phyloP scores from a whole-genome alignment of 768 basidiomycete species.

The Leccinum incarnatum region DNA sequence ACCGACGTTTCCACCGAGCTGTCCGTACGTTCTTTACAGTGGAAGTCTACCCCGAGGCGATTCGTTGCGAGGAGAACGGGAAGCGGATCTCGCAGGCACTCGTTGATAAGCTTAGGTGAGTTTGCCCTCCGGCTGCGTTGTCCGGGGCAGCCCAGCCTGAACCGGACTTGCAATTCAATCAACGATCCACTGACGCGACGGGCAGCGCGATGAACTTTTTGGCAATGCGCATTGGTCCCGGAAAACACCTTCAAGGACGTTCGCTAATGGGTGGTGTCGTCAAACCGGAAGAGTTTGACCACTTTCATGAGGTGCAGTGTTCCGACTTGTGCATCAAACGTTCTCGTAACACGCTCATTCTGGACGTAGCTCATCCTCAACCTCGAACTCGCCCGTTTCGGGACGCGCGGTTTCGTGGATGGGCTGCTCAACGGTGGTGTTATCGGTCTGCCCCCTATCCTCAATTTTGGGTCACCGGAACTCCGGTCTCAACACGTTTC shows the following conservation, averaged over 20 bases:
- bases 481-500: slow-evolving; percentile 69
- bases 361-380: slow-evolving; percentile 64
- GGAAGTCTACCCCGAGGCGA: slow-evolving; percentile 72
- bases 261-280: slow-evolving; percentile 78
- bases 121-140: slow-evolving; percentile 1
- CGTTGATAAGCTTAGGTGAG: slow-evolving; percentile 79
- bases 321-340: background rate
- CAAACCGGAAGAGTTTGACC: slow-evolving; percentile 85
- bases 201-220: slow-evolving; percentile 60
- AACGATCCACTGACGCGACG: background rate
- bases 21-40: slow-evolving; percentile 76
- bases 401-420: slow-evolving; percentile 84
- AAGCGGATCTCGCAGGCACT: slow-evolving; percentile 83
- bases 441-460: slow-evolving; percentile 85
- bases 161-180: background rate
- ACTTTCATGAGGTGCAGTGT: slow-evolving; percentile 78
- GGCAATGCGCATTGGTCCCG: slow-evolving; percentile 71
- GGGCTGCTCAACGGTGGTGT: slow-evolving; percentile 79
- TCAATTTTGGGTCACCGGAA: slow-evolving; percentile 83
- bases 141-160: background rate
- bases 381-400: slow-evolving; percentile 79
- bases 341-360: background rate
- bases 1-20: slow-evolving; percentile 70
- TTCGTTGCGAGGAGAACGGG: slow-evolving; percentile 79
- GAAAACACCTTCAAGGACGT: slow-evolving; percentile 82